Conservation (phyloP, 1,284 basidiomycete species). For the Fomitopsis pinicola region DNA sequence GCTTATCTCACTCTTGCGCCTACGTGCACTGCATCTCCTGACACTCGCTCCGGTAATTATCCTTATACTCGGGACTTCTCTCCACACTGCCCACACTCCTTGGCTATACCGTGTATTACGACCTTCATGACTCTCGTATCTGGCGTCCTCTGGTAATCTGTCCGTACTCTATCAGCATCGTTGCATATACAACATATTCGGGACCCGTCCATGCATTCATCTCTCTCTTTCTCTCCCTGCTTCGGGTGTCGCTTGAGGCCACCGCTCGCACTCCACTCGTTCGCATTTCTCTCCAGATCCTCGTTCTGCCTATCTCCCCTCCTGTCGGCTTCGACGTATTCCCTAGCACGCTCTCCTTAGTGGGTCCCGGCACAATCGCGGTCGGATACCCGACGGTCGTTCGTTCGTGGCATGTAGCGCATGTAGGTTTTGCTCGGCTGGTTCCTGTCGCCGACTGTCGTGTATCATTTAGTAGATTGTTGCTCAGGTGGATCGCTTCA, state of each 20-base stretch:
- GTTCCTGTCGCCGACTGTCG: conserved; percentile 18
- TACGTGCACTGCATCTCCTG: conserved; percentile 11
- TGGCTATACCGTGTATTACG: conserved; percentile 19
- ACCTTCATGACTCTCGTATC: conserved; percentile 19
- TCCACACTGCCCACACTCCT: conserved; percentile 21
- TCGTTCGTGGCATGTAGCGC: conserved; percentile 7
- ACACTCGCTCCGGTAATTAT: conserved; percentile 17
- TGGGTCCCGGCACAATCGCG: conserved; percentile 3
- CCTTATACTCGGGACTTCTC: conserved; percentile 22
- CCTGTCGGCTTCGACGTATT: neutral
- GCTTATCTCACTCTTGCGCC: conserved; percentile 14
- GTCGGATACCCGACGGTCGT: conserved; percentile 7
- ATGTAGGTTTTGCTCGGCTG: conserved; percentile 9
- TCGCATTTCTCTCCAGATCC: neutral
- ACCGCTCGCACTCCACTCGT: conserved; percentile 3
- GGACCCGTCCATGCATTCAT: neutral
- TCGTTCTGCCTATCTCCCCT: conserved; percentile 1
- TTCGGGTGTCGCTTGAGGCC: conserved; percentile 7
- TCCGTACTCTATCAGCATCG: conserved; percentile 19
- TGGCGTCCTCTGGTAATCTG: conserved; percentile 7
- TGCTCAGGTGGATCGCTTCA: conserved; percentile 22
- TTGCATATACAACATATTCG: conserved; percentile 16
- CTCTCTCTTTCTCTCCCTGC: neutral
- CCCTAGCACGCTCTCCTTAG: conserved; percentile 2
- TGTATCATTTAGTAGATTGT: conserved; percentile 26